Evolutionary conservation across 176 grass and related monocot genomes (phyloP).

Genomic region (Rhynchospora tenuis): DNA sequence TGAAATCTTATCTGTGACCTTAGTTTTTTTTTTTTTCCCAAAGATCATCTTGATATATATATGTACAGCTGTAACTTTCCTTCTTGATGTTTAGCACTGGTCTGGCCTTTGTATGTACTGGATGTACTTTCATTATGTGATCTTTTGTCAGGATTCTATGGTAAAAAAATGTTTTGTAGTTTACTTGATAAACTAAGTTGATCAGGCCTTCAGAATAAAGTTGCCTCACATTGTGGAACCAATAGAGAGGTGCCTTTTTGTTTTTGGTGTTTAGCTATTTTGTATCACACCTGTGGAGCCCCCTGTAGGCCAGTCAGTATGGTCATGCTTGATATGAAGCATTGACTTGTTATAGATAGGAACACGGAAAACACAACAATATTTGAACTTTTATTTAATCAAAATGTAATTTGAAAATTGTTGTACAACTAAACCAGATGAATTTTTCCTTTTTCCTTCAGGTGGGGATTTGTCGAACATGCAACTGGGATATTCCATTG

Average conservation of each 20-base stretch:
- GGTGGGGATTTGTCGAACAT: not conserved
- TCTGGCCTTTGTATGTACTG: not conserved
- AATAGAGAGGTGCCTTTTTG: not conserved
- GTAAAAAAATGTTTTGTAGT: not conserved
- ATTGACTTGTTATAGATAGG: not conserved
- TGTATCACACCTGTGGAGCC: no score
- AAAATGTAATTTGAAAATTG: not conserved
- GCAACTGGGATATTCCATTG: slow-evolving; percentile 1
- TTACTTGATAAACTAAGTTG: not conserved
- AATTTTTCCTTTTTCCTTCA: not conserved
- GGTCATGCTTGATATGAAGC: not conserved
- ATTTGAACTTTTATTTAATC: not conserved
- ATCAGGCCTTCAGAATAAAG: not conserved
- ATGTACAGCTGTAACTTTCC: not conserved
- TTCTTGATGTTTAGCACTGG: not conserved
- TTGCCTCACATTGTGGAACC: not conserved
- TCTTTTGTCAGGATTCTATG: not conserved
- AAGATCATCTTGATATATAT: not conserved
- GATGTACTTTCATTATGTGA: not conserved
- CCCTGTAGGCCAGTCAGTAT: not conserved
- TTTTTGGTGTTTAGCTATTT: not conserved
- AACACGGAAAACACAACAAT: not conserved
- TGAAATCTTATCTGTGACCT: not conserved
- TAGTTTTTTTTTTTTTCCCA: not conserved
- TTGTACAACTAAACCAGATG: not conserved